These are phyloP conservation scores for Ceratocystis cubensis DNA, from an alignment of 2,329 filamentous ascomycete genomes.

Conservation along the genomic window DNA sequence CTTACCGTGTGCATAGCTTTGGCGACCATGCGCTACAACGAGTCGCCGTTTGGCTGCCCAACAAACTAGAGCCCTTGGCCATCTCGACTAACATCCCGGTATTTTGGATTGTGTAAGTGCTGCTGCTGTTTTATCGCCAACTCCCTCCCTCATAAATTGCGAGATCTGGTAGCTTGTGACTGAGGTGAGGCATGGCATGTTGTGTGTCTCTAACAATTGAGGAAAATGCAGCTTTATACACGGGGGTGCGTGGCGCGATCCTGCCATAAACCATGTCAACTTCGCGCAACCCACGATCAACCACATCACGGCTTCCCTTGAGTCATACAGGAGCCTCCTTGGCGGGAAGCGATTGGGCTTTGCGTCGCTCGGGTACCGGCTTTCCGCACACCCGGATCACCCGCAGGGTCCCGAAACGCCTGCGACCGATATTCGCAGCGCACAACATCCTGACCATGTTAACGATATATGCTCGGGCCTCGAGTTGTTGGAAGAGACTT, in stretches of 20 bases:
- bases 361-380: constrained; percentile 45
- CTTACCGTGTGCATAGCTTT: background rate
- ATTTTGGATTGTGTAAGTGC: background rate
- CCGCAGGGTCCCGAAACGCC: constrained; percentile 27
- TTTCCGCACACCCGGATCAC: constrained; percentile 40
- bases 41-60: constrained; percentile 12
- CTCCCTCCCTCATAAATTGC: background rate
- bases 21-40: constrained; percentile 13
- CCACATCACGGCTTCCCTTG: background rate
- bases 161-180: no score
- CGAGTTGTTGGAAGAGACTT: constrained; percentile 34
- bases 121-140: background rate
- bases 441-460: constrained; percentile 47
- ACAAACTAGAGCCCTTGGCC: background rate
- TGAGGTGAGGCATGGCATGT: background rate
- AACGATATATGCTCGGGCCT: constrained; percentile 44
- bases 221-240: constrained; percentile 23
- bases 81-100: constrained; percentile 1
- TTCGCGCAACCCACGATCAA: constrained; percentile 17
- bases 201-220: background rate
- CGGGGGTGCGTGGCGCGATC: constrained; percentile 26
- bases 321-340: background rate
- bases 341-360: constrained; percentile 1
- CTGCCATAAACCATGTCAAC: constrained; percentile 21
- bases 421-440: constrained; percentile 30